A percentile compares a stretch with the other conserved stretches of the same genome.
phyloP scores from a whole-genome alignment of 2,329 filamentous ascomycete species.

The Trichoderma sp. region DNA sequence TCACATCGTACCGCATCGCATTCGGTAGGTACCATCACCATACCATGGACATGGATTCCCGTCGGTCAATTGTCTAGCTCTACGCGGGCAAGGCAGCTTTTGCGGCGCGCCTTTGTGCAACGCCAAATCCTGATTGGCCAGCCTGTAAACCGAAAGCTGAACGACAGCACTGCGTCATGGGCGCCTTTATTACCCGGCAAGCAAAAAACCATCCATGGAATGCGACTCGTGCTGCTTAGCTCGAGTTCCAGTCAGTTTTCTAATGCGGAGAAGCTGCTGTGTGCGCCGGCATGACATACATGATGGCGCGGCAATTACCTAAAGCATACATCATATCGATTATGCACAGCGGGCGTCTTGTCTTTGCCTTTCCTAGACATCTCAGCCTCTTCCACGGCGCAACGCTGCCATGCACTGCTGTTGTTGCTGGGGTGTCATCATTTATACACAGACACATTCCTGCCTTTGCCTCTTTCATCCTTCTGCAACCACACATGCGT shows the following conservation, averaged over 20 bases:
- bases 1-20: background rate
- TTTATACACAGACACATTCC: background rate
- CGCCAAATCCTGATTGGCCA: background rate
- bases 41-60: background rate
- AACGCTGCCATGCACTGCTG: background rate
- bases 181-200: background rate
- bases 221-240: background rate
- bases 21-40: slow-evolving; percentile 3
- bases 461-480: background rate
- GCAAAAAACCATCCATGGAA: background rate
- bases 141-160: slow-evolving; percentile 16
- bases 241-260: background rate
- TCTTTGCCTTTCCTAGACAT: background rate
- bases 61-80: background rate
- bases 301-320: background rate
- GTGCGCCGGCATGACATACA: background rate
- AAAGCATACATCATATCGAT: background rate
- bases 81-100: background rate
- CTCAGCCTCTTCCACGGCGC: background rate
- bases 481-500: background rate
- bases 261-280: slow-evolving; percentile 12
- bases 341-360: background rate
- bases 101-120: background rate
- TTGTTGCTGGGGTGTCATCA: background rate
- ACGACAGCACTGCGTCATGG: background rate